These are phyloP conservation scores for Pseudozyma flocculosa DNA, from an alignment of 1,284 basidiomycete species.

Conservation along the genomic window DNA sequence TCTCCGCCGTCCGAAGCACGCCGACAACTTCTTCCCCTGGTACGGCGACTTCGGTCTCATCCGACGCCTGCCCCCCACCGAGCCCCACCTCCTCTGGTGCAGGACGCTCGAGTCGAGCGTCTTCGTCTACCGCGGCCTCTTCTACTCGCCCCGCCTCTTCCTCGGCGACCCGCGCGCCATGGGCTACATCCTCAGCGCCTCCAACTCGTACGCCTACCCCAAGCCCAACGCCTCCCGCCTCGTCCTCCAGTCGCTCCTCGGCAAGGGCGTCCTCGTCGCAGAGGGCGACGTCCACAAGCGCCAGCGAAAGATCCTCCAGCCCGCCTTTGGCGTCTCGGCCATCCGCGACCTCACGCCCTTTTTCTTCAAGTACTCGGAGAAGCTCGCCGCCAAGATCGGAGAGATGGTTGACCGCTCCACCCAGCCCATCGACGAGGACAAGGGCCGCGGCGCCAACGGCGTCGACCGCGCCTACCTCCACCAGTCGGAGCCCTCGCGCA, in stretches of 20 bases:
- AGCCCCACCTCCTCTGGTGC: slow-evolving; percentile 25
- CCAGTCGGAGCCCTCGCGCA: slow-evolving; percentile 5
- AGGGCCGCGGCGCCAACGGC: slow-evolving; percentile 9
- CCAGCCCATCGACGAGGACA: no score
- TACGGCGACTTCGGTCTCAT: slow-evolving; percentile 27
- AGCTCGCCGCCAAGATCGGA: slow-evolving; percentile 22
- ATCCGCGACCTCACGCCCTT: slow-evolving; percentile 44
- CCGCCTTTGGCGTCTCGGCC: slow-evolving; percentile 44
- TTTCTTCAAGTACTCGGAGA: slow-evolving; percentile 33
- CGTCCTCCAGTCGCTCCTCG: slow-evolving; percentile 43
- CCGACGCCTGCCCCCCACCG: slow-evolving; percentile 17
- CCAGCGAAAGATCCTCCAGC: slow-evolving; percentile 49
- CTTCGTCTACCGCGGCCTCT: slow-evolving; percentile 49
- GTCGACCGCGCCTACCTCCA: slow-evolving; percentile 9
- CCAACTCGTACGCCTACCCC: slow-evolving; percentile 49
- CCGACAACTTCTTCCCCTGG: slow-evolving; percentile 13
- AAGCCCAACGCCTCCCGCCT: slow-evolving; percentile 32
- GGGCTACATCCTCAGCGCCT: slow-evolving; percentile 42
- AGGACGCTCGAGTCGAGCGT: slow-evolving; percentile 22
- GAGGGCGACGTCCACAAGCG: slow-evolving; percentile 51
- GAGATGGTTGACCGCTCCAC: slow-evolving; percentile 28
- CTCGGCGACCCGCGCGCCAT: slow-evolving; percentile 49
- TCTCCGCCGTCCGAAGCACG: slow-evolving; percentile 12
- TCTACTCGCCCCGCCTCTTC: slow-evolving; percentile 45
- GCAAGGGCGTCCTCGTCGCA: slow-evolving; percentile 45